These are phyloP conservation scores for Hypoxylon intermedium DNA, from an alignment of 495 filamentous ascomycete genomes.

Conservation along the genomic window DNA sequence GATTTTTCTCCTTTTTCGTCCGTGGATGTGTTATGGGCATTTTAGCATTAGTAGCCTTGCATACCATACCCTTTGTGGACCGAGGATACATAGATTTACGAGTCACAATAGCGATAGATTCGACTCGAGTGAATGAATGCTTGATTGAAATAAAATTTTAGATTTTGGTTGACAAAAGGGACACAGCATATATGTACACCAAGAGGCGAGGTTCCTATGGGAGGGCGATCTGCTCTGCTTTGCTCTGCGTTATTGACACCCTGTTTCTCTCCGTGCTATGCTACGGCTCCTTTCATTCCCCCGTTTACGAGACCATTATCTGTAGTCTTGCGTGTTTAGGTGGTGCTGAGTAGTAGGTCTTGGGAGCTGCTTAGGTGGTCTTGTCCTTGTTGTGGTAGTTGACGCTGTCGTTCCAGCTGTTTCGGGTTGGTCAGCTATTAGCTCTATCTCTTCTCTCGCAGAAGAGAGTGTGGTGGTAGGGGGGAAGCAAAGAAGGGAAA, in stretches of 20 bases:
- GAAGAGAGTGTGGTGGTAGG: slow-evolving; percentile 8
- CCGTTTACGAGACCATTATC: neutral
- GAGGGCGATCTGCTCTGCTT: slow-evolving; percentile 10
- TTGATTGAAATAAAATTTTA: too few relatives aligned
- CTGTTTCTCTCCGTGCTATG: neutral
- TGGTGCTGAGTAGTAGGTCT: neutral
- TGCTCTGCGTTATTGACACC: slow-evolving; percentile 12
- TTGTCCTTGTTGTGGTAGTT: slow-evolving; percentile 98
- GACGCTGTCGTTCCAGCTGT: slow-evolving; percentile 90
- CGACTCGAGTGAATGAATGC: slow-evolving; percentile 2
- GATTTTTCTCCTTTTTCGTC: neutral
- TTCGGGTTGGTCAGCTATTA: slow-evolving; percentile 3
- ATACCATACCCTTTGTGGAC: too few relatives aligned
- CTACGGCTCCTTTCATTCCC: neutral
- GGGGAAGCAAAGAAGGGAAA: neutral
- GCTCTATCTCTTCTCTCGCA: slow-evolving; percentile 11
- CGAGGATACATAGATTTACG: too few relatives aligned
- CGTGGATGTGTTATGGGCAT: neutral
- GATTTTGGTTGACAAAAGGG: slow-evolving; percentile 30
- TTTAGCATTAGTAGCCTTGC: too few relatives aligned
- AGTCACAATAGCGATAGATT: neutral
- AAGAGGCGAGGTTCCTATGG: slow-evolving; percentile 8
- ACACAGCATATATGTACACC: slow-evolving; percentile 33
- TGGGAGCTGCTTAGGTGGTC: slow-evolving; percentile 57
- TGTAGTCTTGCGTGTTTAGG: neutral